These are phyloP conservation scores for Escovopsis sp. DNA, from an alignment of 2,329 filamentous ascomycete species.

Conservation along the genomic window DNA sequence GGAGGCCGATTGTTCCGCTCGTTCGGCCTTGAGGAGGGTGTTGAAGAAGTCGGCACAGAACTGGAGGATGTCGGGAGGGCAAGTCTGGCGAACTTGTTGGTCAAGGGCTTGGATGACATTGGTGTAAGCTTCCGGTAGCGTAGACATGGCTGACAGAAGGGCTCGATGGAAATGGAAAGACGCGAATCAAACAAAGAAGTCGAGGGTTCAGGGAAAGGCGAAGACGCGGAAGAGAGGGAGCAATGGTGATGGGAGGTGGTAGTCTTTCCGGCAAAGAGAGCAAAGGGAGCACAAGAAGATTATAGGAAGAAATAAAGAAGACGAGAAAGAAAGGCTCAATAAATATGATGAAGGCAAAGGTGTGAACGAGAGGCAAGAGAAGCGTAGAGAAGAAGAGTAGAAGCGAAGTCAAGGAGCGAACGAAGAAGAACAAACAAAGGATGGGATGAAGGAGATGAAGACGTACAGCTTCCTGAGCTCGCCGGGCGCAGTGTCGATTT, in stretches of 20 bases:
- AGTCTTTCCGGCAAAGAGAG: not conserved
- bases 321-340: not conserved
- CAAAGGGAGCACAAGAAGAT: not conserved
- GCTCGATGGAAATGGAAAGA: no score
- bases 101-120: constrained; percentile 50
- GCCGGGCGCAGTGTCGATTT: constrained; percentile 5
- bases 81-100: constrained; percentile 41
- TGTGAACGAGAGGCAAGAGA: no score
- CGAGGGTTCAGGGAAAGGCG: not conserved
- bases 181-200: not conserved
- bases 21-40: constrained; percentile 50
- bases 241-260: constrained; percentile 1
- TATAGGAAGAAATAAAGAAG: not conserved
- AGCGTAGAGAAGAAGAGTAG: no score
- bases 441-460: constrained; percentile 1
- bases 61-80: constrained; percentile 51
- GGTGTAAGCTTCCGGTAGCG: constrained; percentile 39
- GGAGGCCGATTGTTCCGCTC: constrained; percentile 19
- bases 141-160: constrained; percentile 19
- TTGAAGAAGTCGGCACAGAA: constrained; percentile 57
- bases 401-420: no score
- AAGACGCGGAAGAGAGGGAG: constrained; percentile 1
- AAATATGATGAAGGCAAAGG: not conserved
- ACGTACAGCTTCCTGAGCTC: constrained; percentile 6
- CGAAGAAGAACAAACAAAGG: not conserved